phyloP scores from a whole-genome alignment of 257 asterid species.

The Euphrasia confusa region DNA sequence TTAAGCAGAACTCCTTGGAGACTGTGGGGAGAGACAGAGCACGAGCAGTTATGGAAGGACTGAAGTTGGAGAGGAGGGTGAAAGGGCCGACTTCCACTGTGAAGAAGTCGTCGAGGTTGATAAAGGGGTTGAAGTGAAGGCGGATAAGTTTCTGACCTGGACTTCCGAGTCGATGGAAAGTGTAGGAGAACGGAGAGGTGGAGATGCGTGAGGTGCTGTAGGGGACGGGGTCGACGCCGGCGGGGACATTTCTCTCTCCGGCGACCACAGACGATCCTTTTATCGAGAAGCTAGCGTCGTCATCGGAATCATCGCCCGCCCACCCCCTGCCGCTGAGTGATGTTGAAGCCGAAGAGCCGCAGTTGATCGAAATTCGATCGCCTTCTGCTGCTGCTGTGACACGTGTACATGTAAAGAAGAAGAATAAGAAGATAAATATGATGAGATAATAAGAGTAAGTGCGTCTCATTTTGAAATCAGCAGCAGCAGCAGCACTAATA shows the following conservation, averaged over 20 bases:
- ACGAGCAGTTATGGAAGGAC: constrained; percentile 40
- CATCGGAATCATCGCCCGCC: constrained; percentile 25
- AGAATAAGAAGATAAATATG: not conserved
- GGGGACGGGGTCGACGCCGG: constrained; percentile 28
- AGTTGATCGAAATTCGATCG: not conserved
- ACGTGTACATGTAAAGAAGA: not conserved
- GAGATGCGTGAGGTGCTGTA: constrained; percentile 40
- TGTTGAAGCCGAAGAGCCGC: not conserved
- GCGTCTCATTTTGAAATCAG: not conserved
- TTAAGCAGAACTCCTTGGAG: constrained; percentile 53
- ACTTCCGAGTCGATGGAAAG: constrained; percentile 24
- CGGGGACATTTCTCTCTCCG: not conserved
- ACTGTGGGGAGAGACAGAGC: constrained; percentile 32
- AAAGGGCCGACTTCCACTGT: constrained; percentile 40
- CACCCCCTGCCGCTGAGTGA: not conserved
- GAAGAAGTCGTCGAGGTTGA: constrained; percentile 33
- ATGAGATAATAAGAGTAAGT: not conserved
- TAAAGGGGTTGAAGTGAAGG: constrained; percentile 41
- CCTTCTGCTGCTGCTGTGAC: not conserved
- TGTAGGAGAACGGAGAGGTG: constrained; percentile 36
- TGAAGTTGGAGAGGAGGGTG: constrained; percentile 40
- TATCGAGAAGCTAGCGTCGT: not conserved
- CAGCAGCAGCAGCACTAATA: too few species aligned
- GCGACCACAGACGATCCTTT: constrained; percentile 25
- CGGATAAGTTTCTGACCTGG: constrained; percentile 48